Conservation (phyloP, 2,329 filamentous ascomycete genomes). For the Lasiodiplodia gonubiensis region DNA sequence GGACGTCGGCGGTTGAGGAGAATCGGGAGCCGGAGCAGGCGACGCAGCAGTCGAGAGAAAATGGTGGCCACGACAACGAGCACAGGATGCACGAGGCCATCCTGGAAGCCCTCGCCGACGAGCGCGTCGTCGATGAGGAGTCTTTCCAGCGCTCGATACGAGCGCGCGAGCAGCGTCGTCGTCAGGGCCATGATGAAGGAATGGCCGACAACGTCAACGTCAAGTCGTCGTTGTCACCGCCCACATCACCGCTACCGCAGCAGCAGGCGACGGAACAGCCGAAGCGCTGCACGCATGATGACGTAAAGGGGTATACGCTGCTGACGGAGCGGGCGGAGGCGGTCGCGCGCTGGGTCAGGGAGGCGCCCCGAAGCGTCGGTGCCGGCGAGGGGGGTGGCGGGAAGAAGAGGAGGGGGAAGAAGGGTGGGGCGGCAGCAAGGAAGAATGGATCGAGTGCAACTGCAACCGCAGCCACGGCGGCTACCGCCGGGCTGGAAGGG, state of each 20-base stretch:
- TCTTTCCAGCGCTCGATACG: slow-evolving; percentile 68
- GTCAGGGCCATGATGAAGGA: slow-evolving; percentile 59
- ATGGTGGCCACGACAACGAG: slow-evolving; percentile 62
- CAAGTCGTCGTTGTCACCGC: no score
- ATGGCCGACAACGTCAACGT: neutral
- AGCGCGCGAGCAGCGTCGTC: slow-evolving; percentile 62
- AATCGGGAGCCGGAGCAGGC: neutral
- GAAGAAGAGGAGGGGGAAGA: slow-evolving; percentile 35
- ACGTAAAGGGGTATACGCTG: slow-evolving; percentile 61
- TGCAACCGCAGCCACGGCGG: neutral
- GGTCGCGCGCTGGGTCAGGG: slow-evolving; percentile 71
- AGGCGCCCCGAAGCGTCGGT: slow-evolving; percentile 51
- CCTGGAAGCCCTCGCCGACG: slow-evolving; percentile 70
- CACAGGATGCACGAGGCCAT: slow-evolving; percentile 69
- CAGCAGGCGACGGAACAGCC: slow-evolving; percentile 20
- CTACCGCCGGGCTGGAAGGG: neutral
- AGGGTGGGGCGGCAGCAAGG: neutral
- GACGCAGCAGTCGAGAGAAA: slow-evolving; percentile 41
- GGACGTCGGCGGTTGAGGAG: neutral
- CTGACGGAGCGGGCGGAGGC: slow-evolving; percentile 71
- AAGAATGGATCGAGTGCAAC: neutral
- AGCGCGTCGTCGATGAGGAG: slow-evolving; percentile 70
- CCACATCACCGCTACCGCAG: neutral
- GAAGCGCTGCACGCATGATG: slow-evolving; percentile 68
- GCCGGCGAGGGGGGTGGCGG: slow-evolving; percentile 44